Base-by-base conservation (phyloP, 2,329 filamentous ascomycete genomes). In the Colletotrichum camelliae region DNA sequence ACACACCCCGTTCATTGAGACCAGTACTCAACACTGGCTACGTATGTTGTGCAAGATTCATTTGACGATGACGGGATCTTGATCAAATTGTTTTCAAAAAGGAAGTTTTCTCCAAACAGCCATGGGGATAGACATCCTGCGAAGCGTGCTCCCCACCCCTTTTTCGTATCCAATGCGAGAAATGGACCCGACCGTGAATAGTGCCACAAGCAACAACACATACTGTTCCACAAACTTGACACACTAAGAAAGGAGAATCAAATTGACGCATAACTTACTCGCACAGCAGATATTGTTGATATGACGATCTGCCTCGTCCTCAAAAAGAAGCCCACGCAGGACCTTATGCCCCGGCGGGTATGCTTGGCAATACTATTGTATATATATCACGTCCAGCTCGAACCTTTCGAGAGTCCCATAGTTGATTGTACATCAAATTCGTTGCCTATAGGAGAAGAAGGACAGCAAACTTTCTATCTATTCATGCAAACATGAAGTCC, bases 341-440 rank as follows among this genome's bases (percentile, higher is more conserved):
- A 48, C 18, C 18, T 43, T 18, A 4, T 1, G 0, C 3, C 1
- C 39, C 18, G 9, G 2, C 18, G 18, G 39, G 9, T 7, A 48
- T 48, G 1, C 18, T n/a, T 48, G 39, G 39, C 39, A 9, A n/a
- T 3, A 6, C 5, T 5, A 0, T n/a, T 6, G 9, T 48, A 18
- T n/a, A 48, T 1, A 48, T 7, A 48, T 0, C 1, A 7, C 39
- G 3, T n/a, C 0, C n/a, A 43, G 12, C 4, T 5, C 5, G n/a
- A 5, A 6, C 9, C 39, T 48, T 3, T 48, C 18, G 18, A 0
- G 4, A n/a, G 9, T n/a, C 3, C 2, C 18, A 9, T n/a, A n/a
- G 39, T 4, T 43, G 2, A 43, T 6, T 4, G 18, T 43, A 8
- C 3, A 48, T 48, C 39, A 2, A 48, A 3, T n/a, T 1, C n/a